Conservation (phyloP, 441 rosid species). For the Erodium texanum region DNA sequence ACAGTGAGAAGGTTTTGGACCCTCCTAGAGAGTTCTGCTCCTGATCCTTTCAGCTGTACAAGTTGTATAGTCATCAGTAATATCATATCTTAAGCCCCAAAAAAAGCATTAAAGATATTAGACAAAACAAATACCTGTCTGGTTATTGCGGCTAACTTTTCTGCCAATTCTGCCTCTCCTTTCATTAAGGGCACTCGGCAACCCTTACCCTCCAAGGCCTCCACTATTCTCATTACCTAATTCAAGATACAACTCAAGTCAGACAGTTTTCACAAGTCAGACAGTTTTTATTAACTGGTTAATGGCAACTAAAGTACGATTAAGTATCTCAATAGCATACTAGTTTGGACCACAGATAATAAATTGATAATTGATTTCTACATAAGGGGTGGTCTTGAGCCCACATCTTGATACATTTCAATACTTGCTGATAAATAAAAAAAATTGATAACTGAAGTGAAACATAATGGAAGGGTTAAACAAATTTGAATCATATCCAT, state of each 20-base stretch:
- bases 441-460: no score
- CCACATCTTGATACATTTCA: no score
- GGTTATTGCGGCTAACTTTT: constrained; percentile 62
- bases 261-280: constrained; percentile 17
- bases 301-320: neutral
- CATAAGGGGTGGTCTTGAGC: no score
- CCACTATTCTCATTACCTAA: constrained; percentile 86
- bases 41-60: constrained; percentile 85
- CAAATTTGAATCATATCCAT: neutral
- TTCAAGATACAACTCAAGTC: constrained; percentile 19
- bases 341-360: neutral
- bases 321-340: neutral
- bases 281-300: neutral
- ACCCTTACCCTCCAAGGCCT: constrained; percentile 89
- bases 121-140: constrained; percentile 55
- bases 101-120: neutral
- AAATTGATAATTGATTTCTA: neutral
- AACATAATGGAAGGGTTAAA: neutral
- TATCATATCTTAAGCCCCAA: constrained; percentile 6
- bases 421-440: no score
- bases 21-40: constrained; percentile 92
- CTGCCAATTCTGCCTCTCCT: constrained; percentile 86
- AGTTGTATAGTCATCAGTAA: constrained; percentile 20
- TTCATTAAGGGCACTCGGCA: constrained; percentile 69
- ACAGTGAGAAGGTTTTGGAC: constrained; percentile 68